Evolutionary conservation across 768 basidiomycete genomes (phyloP).

Genomic region (Coprinellus micaceus): DNA sequence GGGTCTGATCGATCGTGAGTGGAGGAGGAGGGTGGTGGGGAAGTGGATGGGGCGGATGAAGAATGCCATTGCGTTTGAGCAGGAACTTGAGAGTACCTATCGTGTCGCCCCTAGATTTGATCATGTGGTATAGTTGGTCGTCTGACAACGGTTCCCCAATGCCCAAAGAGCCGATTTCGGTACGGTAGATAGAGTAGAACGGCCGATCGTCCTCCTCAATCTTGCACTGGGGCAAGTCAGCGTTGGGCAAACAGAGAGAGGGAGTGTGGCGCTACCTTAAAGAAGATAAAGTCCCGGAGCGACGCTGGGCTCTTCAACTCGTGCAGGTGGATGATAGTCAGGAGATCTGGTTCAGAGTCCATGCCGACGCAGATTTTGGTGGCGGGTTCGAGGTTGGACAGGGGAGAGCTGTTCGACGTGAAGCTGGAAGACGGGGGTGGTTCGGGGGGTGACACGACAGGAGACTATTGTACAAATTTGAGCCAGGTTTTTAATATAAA

Average conservation of each 20-base stretch:
- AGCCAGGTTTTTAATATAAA: slow-evolving; percentile 21
- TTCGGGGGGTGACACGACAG: slow-evolving; percentile 36
- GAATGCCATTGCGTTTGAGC: slow-evolving; percentile 47
- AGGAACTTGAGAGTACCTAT: slow-evolving; percentile 83
- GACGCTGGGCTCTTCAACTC: slow-evolving; percentile 59
- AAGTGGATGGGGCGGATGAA: slow-evolving; percentile 18
- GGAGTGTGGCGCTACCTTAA: slow-evolving; percentile 51
- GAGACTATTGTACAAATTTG: slow-evolving; percentile 30
- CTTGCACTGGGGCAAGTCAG: slow-evolving; percentile 48
- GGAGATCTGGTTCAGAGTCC: slow-evolving; percentile 64
- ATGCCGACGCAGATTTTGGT: slow-evolving; percentile 60
- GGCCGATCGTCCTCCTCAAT: slow-evolving; percentile 82
- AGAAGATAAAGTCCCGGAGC: slow-evolving; percentile 78
- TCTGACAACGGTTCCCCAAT: slow-evolving; percentile 70
- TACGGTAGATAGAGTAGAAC: slow-evolving; percentile 78
- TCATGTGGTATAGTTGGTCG: slow-evolving; percentile 68
- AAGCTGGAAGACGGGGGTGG: slow-evolving; percentile 25
- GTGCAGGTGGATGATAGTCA: slow-evolving; percentile 68
- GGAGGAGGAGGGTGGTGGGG: slow-evolving; percentile 21
- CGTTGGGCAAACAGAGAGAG: slow-evolving; percentile 3
- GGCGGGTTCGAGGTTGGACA: slow-evolving; percentile 29
- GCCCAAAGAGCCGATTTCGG: slow-evolving; percentile 78
- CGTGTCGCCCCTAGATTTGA: slow-evolving; percentile 64
- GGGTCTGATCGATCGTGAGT: slow-evolving; percentile 25
- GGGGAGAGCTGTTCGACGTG: slow-evolving; percentile 6